Evolutionary conservation across 345 rosid genomes (phyloP).

Genomic region (Acer yangbiense): DNA sequence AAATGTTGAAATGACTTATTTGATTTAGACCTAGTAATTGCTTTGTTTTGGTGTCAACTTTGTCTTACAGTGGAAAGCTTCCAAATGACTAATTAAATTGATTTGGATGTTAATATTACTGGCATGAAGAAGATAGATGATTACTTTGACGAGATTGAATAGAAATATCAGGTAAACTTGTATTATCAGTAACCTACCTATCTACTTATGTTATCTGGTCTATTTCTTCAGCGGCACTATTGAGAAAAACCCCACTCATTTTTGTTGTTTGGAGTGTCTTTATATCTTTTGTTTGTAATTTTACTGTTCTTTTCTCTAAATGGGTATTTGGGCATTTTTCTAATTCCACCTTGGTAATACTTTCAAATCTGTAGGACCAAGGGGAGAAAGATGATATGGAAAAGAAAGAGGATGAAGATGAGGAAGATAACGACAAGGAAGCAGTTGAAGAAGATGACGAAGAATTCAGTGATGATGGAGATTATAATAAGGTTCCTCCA

Average conservation of each 20-base stretch:
- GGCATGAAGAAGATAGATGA: slow-evolving; percentile 42
- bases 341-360: not conserved
- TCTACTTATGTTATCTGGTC: slow-evolving; percentile 1
- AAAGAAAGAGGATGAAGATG: slow-evolving; percentile 43
- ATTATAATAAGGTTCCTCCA: slow-evolving; percentile 48
- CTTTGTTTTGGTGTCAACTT: not conserved
- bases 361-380: slow-evolving; percentile 28
- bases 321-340: not conserved
- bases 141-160: slow-evolving; percentile 48
- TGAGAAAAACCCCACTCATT: not conserved
- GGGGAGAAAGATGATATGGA: slow-evolving; percentile 43
- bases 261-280: not conserved
- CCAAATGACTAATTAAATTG: slow-evolving; percentile 6
- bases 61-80: not conserved
- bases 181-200: not conserved
- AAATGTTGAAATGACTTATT: not conserved
- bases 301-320: not conserved
- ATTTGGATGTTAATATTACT: slow-evolving; percentile 25
- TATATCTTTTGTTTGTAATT: not conserved
- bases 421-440: slow-evolving; percentile 35
- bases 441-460: slow-evolving; percentile 34
- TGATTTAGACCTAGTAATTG: not conserved
- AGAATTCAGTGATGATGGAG: slow-evolving; percentile 51
- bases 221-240: too few relatives aligned
- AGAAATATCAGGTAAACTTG: slow-evolving; percentile 37